Evolutionary conservation across 805 yeast genomes (phyloP).

Genomic region (Wickerhamomyces subpelliculosus): DNA sequence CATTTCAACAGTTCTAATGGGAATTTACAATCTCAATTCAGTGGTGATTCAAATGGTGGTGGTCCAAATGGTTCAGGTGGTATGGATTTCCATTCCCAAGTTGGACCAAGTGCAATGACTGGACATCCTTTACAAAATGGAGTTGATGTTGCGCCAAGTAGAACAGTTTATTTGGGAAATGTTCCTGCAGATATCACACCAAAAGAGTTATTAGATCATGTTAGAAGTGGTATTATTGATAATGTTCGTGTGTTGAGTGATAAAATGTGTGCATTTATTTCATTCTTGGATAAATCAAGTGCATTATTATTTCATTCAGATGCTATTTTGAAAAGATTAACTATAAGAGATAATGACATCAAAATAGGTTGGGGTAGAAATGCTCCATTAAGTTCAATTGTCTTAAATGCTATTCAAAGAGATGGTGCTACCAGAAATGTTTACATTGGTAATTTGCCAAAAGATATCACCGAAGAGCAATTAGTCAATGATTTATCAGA

Average conservation of each 20-base stretch:
- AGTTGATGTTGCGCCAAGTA: constrained; percentile 48
- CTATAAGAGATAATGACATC: constrained; percentile 74
- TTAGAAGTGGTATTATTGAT: constrained; percentile 85
- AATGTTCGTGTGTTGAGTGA: constrained; percentile 70
- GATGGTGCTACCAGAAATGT: constrained; percentile 94
- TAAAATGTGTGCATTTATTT: constrained; percentile 83
- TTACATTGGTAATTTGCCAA: constrained; percentile 74
- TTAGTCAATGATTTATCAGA: constrained; percentile 57
- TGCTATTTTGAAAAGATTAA: constrained; percentile 76
- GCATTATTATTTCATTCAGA: constrained; percentile 92
- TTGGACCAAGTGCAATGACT: not conserved
- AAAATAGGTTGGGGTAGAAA: constrained; percentile 93
- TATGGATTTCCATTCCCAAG: not conserved
- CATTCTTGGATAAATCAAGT: constrained; percentile 82
- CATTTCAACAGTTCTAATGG: constrained; percentile 1
- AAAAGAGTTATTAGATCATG: constrained; percentile 80
- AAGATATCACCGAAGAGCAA: constrained; percentile 58
- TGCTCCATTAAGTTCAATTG: constrained; percentile 65
- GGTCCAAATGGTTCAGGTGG: not conserved
- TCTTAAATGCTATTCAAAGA: constrained; percentile 66
- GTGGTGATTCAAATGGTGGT: not conserved
- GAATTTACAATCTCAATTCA: not conserved
- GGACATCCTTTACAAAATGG: constrained; percentile 2
- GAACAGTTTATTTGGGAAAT: constrained; percentile 88
- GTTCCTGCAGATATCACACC: constrained; percentile 77